These are phyloP conservation scores for Penicillium cinerascens DNA, from an alignment of 495 filamentous ascomycete genomes.

Conservation along the genomic window DNA sequence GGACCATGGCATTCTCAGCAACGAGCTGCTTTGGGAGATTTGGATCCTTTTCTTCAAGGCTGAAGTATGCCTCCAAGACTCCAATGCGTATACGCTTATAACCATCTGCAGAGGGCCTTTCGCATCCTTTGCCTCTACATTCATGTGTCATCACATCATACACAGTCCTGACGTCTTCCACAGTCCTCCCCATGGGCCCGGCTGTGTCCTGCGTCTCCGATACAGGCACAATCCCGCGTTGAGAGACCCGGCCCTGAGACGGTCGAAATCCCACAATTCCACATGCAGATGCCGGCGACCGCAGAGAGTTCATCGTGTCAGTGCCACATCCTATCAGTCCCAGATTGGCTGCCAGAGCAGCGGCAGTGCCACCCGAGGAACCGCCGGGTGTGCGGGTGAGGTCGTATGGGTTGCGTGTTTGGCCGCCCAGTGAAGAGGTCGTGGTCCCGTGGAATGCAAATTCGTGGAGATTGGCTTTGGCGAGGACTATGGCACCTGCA, in stretches of 20 bases:
- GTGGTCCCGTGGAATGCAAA: constrained; percentile 60
- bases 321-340: constrained; percentile 56
- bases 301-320: constrained; percentile 61
- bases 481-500: constrained; percentile 63
- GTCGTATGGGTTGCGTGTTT: constrained; percentile 63
- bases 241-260: constrained; percentile 52
- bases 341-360: constrained; percentile 56
- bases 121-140: constrained; percentile 37
- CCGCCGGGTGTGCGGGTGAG: constrained; percentile 58
- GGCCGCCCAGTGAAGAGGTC: constrained; percentile 58
- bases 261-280: constrained; percentile 59
- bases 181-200: constrained; percentile 55
- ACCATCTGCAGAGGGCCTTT: not conserved
- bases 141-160: constrained; percentile 55
- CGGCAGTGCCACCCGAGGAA: constrained; percentile 60
- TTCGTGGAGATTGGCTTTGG: constrained; percentile 65
- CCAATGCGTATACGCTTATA: constrained; percentile 27
- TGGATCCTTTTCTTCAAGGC: constrained; percentile 32
- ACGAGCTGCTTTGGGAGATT: constrained; percentile 46
- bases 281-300: constrained; percentile 61
- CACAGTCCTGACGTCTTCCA: constrained; percentile 52
- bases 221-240: constrained; percentile 55
- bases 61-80: constrained; percentile 42
- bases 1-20: constrained; percentile 54
- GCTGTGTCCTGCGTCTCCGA: constrained; percentile 59